These are phyloP conservation scores for Lipomyces japonicus DNA, from an alignment of 805 yeast species.

Conservation along the genomic window DNA sequence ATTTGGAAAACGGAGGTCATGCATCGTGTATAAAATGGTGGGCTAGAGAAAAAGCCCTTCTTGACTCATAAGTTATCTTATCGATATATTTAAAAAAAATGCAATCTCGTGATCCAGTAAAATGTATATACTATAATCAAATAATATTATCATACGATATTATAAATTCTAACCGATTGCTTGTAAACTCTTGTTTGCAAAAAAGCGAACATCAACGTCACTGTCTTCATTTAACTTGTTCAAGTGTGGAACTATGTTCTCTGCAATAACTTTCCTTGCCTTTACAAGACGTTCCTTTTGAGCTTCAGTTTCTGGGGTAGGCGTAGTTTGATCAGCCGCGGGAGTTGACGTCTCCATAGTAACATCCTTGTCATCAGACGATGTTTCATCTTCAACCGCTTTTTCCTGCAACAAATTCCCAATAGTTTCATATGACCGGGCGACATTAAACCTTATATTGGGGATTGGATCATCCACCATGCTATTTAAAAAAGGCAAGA, in stretches of 20 bases:
- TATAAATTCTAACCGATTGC: constrained; percentile 14
- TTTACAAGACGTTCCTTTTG: constrained; percentile 11
- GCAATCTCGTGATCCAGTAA: background rate
- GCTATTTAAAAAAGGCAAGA: constrained; percentile 74
- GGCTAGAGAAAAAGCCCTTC: constrained; percentile 26
- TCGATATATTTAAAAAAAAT: background rate
- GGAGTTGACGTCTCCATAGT: constrained; percentile 27
- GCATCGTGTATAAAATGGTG: constrained; percentile 25
- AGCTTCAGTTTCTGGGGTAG: background rate
- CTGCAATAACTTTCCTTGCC: constrained; percentile 39
- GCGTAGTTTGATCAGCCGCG: constrained; percentile 5
- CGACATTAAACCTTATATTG: constrained; percentile 91
- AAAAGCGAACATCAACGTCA: constrained; percentile 87
- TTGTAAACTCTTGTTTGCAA: constrained; percentile 45
- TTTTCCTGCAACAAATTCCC: constrained; percentile 49
- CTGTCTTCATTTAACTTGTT: constrained; percentile 62
- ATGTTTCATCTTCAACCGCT: constrained; percentile 13
- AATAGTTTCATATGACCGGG: constrained; percentile 69
- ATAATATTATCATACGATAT: background rate
- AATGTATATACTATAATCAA: background rate
- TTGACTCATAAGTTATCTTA: constrained; percentile 6
- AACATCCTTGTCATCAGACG: constrained; percentile 26
- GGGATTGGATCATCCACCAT: constrained; percentile 82
- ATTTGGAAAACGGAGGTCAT: constrained; percentile 23
- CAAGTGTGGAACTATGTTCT: constrained; percentile 59